Evolutionary conservation across 192 early-diverging fungal genomes (phyloP).

Genomic region (Gamsiella multidivaricata): DNA sequence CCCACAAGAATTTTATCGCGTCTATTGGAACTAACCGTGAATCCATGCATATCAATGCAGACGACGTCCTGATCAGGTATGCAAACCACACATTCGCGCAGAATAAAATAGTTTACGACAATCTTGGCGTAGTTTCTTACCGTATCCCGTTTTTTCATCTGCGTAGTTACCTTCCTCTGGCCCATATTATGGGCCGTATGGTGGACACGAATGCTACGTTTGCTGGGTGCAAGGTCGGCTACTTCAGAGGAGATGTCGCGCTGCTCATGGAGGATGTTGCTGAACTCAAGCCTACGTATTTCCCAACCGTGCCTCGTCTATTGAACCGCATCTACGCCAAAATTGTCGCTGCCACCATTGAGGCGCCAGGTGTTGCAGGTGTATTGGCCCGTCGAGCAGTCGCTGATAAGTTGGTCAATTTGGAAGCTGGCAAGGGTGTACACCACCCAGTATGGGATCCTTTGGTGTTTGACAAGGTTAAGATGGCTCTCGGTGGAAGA

Average conservation of each 20-base stretch:
- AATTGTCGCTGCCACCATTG: slow-evolving; percentile 54
- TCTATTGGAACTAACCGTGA: slow-evolving; percentile 32
- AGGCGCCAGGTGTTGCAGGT: slow-evolving; percentile 64
- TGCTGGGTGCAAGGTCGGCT: slow-evolving; percentile 37
- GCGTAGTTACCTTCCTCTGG: slow-evolving; percentile 92
- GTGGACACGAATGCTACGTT: slow-evolving; percentile 1
- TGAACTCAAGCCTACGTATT: slow-evolving; percentile 79
- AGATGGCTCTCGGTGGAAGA: slow-evolving; percentile 78
- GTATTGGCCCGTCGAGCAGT: slow-evolving; percentile 64
- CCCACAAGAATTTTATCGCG: slow-evolving; percentile 81
- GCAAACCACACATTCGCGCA: too few relatives aligned
- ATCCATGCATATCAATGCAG: background rate
- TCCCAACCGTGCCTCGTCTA: slow-evolving; percentile 87
- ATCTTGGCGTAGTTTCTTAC: slow-evolving; percentile 31
- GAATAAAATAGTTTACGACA: background rate
- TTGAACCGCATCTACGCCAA: slow-evolving; percentile 86
- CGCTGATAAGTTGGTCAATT: slow-evolving; percentile 65
- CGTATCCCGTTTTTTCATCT: too few relatives aligned
- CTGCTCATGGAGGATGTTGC: slow-evolving; percentile 86
- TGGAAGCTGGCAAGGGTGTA: slow-evolving; percentile 62
- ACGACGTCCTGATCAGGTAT: slow-evolving; percentile 24
- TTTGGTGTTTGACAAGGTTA: slow-evolving; percentile 86
- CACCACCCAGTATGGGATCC: slow-evolving; percentile 86
- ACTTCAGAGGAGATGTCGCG: slow-evolving; percentile 63
- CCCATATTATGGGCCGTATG: slow-evolving; percentile 58